Conservation (phyloP, 1,284 basidiomycete genomes). For the Coniferiporia weirii region DNA sequence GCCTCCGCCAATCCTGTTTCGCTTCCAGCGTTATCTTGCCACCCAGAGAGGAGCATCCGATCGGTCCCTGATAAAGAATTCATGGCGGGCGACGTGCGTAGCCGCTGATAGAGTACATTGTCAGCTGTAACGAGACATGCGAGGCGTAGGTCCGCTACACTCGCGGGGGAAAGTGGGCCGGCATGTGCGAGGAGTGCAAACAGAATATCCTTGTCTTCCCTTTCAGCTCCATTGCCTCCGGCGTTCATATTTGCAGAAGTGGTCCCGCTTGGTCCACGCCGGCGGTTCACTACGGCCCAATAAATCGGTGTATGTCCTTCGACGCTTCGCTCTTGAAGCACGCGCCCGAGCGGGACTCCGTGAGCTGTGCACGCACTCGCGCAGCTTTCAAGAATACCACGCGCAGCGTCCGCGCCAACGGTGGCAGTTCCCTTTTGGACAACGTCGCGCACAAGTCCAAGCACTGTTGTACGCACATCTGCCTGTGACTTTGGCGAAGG, state of each 20-base stretch:
- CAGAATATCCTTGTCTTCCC: conserved; percentile 40
- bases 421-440: conserved; percentile 27
- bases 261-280: conserved; percentile 25
- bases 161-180: conserved; percentile 43
- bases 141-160: conserved; percentile 52
- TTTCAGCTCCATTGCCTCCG: conserved; percentile 22
- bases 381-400: conserved; percentile 42
- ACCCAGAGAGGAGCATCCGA: conserved; percentile 43
- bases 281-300: conserved; percentile 64
- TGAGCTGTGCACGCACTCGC: conserved; percentile 38
- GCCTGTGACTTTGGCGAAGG: conserved; percentile 5
- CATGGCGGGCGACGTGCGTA: conserved; percentile 46
- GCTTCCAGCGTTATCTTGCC: neutral
- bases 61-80: conserved; percentile 48
- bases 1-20: neutral
- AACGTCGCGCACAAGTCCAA: conserved; percentile 43
- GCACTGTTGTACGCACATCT: conserved; percentile 42
- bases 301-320: conserved; percentile 61
- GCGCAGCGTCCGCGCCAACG: conserved; percentile 21
- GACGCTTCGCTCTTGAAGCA: conserved; percentile 59
- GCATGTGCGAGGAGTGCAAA: conserved; percentile 48
- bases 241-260: neutral
- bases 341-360: conserved; percentile 34
- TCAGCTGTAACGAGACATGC: conserved; percentile 62
- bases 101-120: conserved; percentile 55